phyloP scores from a whole-genome alignment of 2,329 filamentous ascomycete species.

The Graphium sp. region DNA sequence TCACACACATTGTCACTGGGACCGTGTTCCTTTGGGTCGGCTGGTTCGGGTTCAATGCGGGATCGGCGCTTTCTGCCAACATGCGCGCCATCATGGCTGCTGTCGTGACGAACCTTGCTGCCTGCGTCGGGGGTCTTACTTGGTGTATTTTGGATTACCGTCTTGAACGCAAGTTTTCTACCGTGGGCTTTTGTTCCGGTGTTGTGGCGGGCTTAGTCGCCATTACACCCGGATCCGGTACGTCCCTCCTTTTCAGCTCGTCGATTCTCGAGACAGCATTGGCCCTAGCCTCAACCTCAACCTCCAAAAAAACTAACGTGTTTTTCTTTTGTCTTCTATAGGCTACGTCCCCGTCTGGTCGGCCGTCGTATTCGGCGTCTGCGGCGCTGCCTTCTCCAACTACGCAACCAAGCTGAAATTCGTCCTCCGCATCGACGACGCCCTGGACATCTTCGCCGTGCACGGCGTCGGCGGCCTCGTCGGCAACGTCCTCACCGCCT shows the following conservation, averaged over 20 bases:
- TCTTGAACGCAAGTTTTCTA: conserved; percentile 81
- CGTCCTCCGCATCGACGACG: conserved; percentile 63
- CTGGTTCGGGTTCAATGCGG: conserved; percentile 92
- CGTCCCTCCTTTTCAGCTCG: too few species aligned
- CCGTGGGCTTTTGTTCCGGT: conserved; percentile 83
- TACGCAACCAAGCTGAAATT: conserved; percentile 89
- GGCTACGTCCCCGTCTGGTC: conserved; percentile 71
- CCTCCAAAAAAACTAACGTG: background rate
- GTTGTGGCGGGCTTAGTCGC: conserved; percentile 75
- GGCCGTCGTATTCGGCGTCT: conserved; percentile 60
- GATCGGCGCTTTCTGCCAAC: conserved; percentile 66
- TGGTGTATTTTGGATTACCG: conserved; percentile 85
- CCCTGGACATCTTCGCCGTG: conserved; percentile 76
- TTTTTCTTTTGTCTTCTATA: conserved; percentile 9
- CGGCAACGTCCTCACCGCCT: conserved; percentile 62
- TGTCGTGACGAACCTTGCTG: conserved; percentile 71
- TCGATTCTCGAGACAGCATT: background rate
- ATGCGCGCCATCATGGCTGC: conserved; percentile 76
- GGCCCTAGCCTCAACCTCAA: background rate
- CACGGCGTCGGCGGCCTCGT: conserved; percentile 65
- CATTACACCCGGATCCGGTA: conserved; percentile 73
- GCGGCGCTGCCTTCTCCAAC: conserved; percentile 66
- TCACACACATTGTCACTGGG: conserved; percentile 80
- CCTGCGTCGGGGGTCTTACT: conserved; percentile 69
- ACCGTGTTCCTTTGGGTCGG: conserved; percentile 92